Evolutionary conservation across 805 yeast genomes (phyloP), one percentile per base, ranked within the genome.

Genomic region (Barnettozyma californica): DNA sequence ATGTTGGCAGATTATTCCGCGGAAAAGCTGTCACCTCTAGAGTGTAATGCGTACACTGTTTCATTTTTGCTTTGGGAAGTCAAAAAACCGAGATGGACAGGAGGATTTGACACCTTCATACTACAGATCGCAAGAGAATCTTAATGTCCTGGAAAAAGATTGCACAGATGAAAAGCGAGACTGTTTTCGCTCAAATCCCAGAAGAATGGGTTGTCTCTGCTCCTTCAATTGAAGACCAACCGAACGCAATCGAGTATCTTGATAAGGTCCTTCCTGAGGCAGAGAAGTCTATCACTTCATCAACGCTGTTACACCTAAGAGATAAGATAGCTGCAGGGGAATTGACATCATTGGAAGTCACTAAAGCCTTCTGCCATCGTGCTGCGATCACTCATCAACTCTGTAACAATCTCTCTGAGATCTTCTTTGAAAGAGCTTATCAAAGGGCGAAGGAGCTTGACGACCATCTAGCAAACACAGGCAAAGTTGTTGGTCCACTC

Each of bases 361-460:
- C 47, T 5, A 47, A 25, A 10, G 57, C 56, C 1, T 54, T 54
- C 19, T 45, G 45, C 9, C 53, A 69, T 77, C 51, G 73, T 69
- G 82, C 88, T 6, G 72, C 80, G 21, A 68, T 78, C 44, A 79
- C 82, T 5, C 88, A 87, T 51, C 81, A 80, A 52, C 73, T 80
- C 56, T 76, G 83, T 50, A 77, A 80, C 54, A 74, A 78, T 56
- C 69, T 79, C 27, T 71, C 81, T 61, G 84, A 81, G 50, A 71
- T 86, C 49, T 71, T 85, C 66, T 74, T 83, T 55, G 73, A 77
- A 39, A 87, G 81, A 48, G 91, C 84, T 14, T 60, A 78, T 36
- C 56, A 61, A 36, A 68, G 78, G 50, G 85, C 86, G 6, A 54
- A 73, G 56, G 77, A 74, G 56, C 68, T 80, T 55, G 87, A 83